phyloP scores from a whole-genome alignment of 805 yeast genomes.

The Yarrowia bubula region DNA sequence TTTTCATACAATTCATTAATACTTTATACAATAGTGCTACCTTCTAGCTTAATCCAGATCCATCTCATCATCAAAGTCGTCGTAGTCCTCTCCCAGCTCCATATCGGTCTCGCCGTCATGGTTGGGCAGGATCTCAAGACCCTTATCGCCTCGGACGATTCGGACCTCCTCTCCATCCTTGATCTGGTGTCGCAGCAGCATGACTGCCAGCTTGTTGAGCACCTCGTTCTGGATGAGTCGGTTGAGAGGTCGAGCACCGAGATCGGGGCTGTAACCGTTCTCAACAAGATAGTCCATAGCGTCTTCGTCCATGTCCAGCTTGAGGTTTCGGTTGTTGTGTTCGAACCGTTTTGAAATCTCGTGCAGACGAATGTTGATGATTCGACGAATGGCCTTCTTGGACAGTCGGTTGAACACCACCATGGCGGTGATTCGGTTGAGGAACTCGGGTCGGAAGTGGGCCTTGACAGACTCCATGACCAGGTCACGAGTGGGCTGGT shows the following conservation, averaged over 20 bases:
- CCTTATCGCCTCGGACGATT: slow-evolving; percentile 56
- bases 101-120: slow-evolving; percentile 64
- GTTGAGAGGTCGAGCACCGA: slow-evolving; percentile 93
- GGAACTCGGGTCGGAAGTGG: slow-evolving; percentile 96
- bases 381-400: slow-evolving; percentile 85
- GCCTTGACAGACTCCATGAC: slow-evolving; percentile 81
- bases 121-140: slow-evolving; percentile 80
- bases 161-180: slow-evolving; percentile 82
- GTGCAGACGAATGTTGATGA: slow-evolving; percentile 76
- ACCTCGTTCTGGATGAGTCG: slow-evolving; percentile 86
- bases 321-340: slow-evolving; percentile 74
- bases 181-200: slow-evolving; percentile 81
- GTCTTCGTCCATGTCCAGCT: slow-evolving; percentile 65
- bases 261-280: slow-evolving; percentile 85
- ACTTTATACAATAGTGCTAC: slow-evolving; percentile 1
- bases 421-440: slow-evolving; percentile 91
- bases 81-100: slow-evolving; percentile 55
- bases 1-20: background rate
- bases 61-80: slow-evolving; percentile 33
- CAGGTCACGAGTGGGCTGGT: slow-evolving; percentile 63
- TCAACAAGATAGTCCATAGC: slow-evolving; percentile 81
- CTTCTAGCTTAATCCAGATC: slow-evolving; percentile 33
- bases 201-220: slow-evolving; percentile 84
- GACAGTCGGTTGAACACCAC: slow-evolving; percentile 92
- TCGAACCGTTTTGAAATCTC: slow-evolving; percentile 87